phyloP scores from a whole-genome alignment of 2,329 filamentous ascomycete genomes.

The Didymella exigua region DNA sequence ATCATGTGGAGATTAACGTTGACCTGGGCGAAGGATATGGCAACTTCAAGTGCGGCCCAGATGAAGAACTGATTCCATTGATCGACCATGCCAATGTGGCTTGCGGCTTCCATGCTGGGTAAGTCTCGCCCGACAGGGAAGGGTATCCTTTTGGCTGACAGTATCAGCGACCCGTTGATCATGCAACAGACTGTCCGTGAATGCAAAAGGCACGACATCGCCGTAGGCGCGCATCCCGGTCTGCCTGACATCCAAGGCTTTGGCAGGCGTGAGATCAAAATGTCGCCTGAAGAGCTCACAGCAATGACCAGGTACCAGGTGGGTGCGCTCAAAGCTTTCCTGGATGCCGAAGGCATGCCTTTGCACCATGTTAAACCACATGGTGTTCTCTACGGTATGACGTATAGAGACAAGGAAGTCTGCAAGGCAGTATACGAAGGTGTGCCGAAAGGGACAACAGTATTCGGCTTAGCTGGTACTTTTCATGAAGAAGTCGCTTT shows the following conservation, averaged over 20 bases:
- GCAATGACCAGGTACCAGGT: slow-evolving; percentile 67
- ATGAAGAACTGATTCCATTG: slow-evolving; percentile 64
- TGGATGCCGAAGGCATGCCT: slow-evolving; percentile 61
- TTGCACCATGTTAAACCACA: slow-evolving; percentile 69
- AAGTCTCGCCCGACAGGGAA: neutral
- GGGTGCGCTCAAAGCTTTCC: slow-evolving; percentile 65
- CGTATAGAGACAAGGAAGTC: slow-evolving; percentile 58
- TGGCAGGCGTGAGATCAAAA: slow-evolving; percentile 65
- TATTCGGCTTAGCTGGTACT: slow-evolving; percentile 62
- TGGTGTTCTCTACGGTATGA: slow-evolving; percentile 64
- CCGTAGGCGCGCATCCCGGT: slow-evolving; percentile 67
- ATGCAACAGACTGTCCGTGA: slow-evolving; percentile 65
- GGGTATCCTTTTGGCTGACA: slow-evolving; percentile 6
- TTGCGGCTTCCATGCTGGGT: slow-evolving; percentile 62
- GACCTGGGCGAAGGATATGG: slow-evolving; percentile 62
- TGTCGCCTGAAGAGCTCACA: slow-evolving; percentile 62
- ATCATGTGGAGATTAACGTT: slow-evolving; percentile 60
- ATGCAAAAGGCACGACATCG: slow-evolving; percentile 63
- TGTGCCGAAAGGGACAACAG: slow-evolving; percentile 57
- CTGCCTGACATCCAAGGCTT: slow-evolving; percentile 70
- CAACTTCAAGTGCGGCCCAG: slow-evolving; percentile 60
- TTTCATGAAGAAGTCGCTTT: slow-evolving; percentile 60
- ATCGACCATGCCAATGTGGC: slow-evolving; percentile 69
- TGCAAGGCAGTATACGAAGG: slow-evolving; percentile 61
- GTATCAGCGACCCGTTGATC: slow-evolving; percentile 61